Base-by-base conservation (phyloP, 768 basidiomycete genomes). In the Exsudoporus frostii region DNA sequence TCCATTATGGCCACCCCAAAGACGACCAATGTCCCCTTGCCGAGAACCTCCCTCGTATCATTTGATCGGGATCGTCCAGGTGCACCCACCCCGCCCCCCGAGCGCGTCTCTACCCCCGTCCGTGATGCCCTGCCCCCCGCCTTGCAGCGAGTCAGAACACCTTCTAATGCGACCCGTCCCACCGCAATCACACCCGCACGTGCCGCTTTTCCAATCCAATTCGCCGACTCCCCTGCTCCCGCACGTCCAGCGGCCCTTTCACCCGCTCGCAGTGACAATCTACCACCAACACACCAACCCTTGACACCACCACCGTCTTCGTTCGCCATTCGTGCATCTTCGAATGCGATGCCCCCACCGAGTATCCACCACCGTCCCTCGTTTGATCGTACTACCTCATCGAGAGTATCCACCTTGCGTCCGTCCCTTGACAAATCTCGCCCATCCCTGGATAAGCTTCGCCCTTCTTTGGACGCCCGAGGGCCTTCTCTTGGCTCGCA, bases 401-500 rank as follows among this genome's bases (percentile, higher is more conserved):
- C 67, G 13, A 47, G 57, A 7, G 37, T 29, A 41, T 52, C 58
- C 15, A 25, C 51, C 20, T 45, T 51, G 9, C 62, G 46, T 34
- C 62, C 53, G 9, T 58, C 68, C 30, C 24, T 62, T 5, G 59
- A 55, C 22, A 65, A 42, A 29, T 20, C 36, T 25, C 52, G 30
- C 11, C 55, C 62, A 15, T 58, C 65, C 9, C 48, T 56, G 15
- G 65, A 69, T 15, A 48, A 44, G 34, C 55, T 56, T 36, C 55
- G 34, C n/a, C 53, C 52, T 19, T 56, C 58, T 36, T 6, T 51
- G 15, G 64, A 58, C 42, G 19, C 38, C 22, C 50, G 50, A 30
- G 55, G 57, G 17, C 63, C 65, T 29, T 57, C 61, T 40, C 30
- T 48, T 4, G 63, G 53, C 39, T 38, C 58, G 2, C 57, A 50